phyloP scores from a whole-genome alignment of 2,329 filamentous ascomycete species.

The Periconia digitata region DNA sequence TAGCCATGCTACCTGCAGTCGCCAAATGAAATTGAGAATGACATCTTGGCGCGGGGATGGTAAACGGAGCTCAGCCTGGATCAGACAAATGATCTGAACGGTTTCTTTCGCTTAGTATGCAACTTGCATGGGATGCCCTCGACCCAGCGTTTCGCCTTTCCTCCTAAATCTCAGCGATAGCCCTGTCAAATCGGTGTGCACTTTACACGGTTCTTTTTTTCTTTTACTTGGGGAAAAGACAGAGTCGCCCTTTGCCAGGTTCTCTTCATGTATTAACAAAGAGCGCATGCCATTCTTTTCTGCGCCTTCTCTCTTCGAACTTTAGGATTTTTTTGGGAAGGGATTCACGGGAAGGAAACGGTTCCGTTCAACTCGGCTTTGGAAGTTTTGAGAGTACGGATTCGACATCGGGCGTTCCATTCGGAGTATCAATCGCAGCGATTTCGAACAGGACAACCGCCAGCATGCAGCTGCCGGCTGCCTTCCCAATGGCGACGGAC shows the following conservation, averaged over 20 bases:
- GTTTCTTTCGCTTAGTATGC: neutral
- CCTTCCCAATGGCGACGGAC: no score
- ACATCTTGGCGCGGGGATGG: neutral
- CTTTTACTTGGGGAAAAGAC: neutral
- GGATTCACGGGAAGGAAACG: no score
- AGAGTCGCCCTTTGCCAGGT: neutral
- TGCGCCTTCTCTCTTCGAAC: neutral
- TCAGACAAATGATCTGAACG: neutral
- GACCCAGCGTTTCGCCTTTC: neutral
- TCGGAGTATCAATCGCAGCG: no score
- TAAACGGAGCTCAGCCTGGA: neutral
- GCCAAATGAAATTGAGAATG: neutral
- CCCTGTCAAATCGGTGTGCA: neutral
- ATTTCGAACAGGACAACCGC: no score
- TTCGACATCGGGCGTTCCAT: neutral
- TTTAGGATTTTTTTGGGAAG: neutral
- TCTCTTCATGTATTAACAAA: neutral
- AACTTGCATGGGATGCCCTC: neutral
- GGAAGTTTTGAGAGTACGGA: neutral
- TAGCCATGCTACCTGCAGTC: neutral
- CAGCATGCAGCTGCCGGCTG: no score
- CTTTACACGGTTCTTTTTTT: neutral
- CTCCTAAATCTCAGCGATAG: neutral
- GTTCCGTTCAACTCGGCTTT: neutral
- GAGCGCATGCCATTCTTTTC: neutral